Evolutionary conservation across 805 yeast species (phyloP).

Genomic region (Wickerhamiella azyma): DNA sequence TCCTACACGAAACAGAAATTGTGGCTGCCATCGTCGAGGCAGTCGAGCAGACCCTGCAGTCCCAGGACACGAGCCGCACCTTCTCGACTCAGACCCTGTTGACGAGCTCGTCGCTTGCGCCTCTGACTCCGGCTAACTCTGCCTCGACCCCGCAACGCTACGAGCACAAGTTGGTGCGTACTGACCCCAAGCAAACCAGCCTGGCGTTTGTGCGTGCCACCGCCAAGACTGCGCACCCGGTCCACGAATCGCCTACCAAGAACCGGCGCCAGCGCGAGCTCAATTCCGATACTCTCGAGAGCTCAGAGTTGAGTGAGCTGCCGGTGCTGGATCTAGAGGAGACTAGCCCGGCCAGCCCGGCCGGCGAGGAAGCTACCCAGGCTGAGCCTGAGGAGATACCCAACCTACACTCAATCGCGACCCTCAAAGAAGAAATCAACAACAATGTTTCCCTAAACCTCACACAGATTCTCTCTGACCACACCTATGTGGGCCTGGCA

Average conservation of each 20-base stretch:
- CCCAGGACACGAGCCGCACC: conserved; percentile 52
- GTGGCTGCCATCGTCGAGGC: conserved; percentile 41
- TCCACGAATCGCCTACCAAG: conserved; percentile 1
- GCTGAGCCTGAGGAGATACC: neutral
- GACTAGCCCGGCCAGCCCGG: neutral
- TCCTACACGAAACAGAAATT: conserved; percentile 76
- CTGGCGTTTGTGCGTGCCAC: conserved; percentile 28
- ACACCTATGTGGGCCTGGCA: conserved; percentile 69
- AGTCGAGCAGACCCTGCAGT: conserved; percentile 38
- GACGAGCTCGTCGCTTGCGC: neutral
- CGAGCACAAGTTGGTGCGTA: conserved; percentile 57
- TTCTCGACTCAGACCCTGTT: conserved; percentile 42
- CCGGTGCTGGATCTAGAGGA: neutral
- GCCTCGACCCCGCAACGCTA: conserved; percentile 26
- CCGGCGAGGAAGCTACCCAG: neutral
- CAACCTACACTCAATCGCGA: conserved; percentile 29
- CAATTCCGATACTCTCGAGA: neutral
- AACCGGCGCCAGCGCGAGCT: neutral
- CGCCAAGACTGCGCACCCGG: neutral
- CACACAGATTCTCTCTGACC: conserved; percentile 53
- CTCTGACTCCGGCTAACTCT: neutral
- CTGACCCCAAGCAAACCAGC: conserved; percentile 52
- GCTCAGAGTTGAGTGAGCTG: neutral
- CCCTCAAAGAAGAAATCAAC: conserved; percentile 40
- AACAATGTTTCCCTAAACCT: conserved; percentile 35